Evolutionary conservation across 441 rosid species (phyloP), one percentile per base, ranked within the genome.

Genomic region (Euphorbia corollata): DNA sequence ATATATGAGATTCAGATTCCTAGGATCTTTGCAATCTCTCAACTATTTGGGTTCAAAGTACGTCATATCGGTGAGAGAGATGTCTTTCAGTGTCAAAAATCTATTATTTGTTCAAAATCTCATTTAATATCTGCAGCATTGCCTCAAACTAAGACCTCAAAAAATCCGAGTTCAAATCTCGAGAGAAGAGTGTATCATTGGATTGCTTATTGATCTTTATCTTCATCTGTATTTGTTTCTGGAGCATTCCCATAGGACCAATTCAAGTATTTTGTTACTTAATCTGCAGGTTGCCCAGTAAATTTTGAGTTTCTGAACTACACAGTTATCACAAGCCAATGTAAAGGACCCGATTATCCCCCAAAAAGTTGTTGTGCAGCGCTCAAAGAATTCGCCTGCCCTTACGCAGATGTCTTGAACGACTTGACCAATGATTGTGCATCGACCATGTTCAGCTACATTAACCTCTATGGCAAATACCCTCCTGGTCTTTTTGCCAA

Each of bases 391-490:
- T 84, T 92, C 66, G 90, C 95, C 50, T 89, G 98, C 68, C 96
- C 95, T 13, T 92, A 81, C 50, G 70, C n/a, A 0, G 84, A 71
- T 5, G 68, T 84, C 61, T 48, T 89, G 58, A 92, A 83, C 45
- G 86, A 92, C 78, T 64, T 83, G 80, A 77, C 79, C 1, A 89
- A 77, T 9, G 89, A 86, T 3, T 89, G 98, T 30, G 85, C 95
- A 16, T 74, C 86, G 10, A 82, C 79, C 59, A 83, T 92, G 94
- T 92, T 92, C 75, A 89, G 92, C 82, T 92, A 92, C 87, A 84
- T 92, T 54, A 86, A 86, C 77, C 80, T 85, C 47, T 77, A 86
- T 8, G 98, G 98, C 7, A 85, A 82, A 51, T 89, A 92, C 66
- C 96, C 95, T 15, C 83, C 83, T 27, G 96, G 95, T 30, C 92